Base-by-base conservation (phyloP, 2,329 filamentous ascomycete species). In the Monascus ruber region DNA sequence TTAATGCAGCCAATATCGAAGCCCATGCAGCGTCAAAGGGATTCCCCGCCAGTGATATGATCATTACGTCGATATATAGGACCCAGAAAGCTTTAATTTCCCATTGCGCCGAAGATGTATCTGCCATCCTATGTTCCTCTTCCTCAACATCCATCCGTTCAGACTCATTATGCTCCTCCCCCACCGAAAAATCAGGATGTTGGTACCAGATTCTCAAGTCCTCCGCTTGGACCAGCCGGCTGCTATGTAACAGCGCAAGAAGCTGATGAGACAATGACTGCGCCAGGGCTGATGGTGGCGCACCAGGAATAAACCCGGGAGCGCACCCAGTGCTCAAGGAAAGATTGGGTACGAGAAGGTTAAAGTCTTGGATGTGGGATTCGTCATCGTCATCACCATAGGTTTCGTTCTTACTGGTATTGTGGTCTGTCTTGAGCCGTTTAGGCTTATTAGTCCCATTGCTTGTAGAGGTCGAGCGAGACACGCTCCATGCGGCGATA, bases 11-110 rank as follows among this genome's bases (percentile, higher is more conserved):
- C 24, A 94, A 62, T 0, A 93, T 73, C 8, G 86, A 80, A 1
- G 82, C 75, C 88, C 89, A 96, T 0, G 86, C 85, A 1, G 85
- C 84, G 55, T 98, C 89, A 48, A 96, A 88, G 1, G 86, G 77
- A 53, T 91, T 94, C 5, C 89, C 89, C 47, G 94, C 88, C 36
- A 94, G 78, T 0, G 85, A 93, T 49, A 98, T 81, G 64, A 94
- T 91, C 55, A 95, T 76, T n/a, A 95, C 72, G 56, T 96, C 89
- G 48, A 98, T 84, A 62, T 94, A 95, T 17, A 98, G 76, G 6
- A 85, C 81, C 91, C 89, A 98, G 62, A 93, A 96, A 0, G 83
- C 91, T 58, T 84, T 89, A 7, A 89, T 63, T 45, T 78, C 71
- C 5, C 59, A 58, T 32, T 53, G 48, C 9, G 61, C 52, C 2